Base-by-base conservation (phyloP, 768 basidiomycete genomes). In the Kwoniella europaea region DNA sequence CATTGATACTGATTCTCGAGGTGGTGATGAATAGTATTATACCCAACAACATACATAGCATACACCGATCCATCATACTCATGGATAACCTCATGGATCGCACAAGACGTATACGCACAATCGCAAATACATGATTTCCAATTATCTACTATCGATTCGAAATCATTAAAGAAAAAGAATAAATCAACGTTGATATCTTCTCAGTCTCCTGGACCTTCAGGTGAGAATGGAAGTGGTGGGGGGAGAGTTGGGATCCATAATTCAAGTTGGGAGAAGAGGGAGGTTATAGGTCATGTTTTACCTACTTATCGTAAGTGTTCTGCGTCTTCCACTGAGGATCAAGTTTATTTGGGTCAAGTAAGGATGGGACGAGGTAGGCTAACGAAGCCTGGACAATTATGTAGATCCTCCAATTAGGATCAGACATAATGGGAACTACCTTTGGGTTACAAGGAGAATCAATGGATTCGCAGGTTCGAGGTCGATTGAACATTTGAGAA, bases 11-110 rank as follows among this genome's bases (percentile, higher is more conserved):
- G 7, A 35, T 35, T 9, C 35, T 7, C 7, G 5, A 4, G 35
- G 29, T 29, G 35, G 35, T 35, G 6, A 18, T 46, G 1, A 13
- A 50, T 6, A 76, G 76, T 13, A 3, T 63, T 79, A n/a, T 79
- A 72, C 62, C 76, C 78, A 4, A 71, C 76, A n/a, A 71, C 74
- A 2, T 76, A 77, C 64, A 69, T 79, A 43, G 18, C 63, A 18
- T 46, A 20, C 43, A 22, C 43, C 12, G 76, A 79, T 46, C 72
- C 72, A 12, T 64, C 78, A 18, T 79, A 71, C 64, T 27, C 53
- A 24, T 79, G 78, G 76, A 67, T 79, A 22, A 74, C 68, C 58
- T 65, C 78, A 7, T 79, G 63, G 59, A 59, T 79, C 16, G 76
- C 78, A 10, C 78, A 77, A 68, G 76, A 76, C 54, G 61, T 69